These are phyloP conservation scores for Russula sp. DNA, from an alignment of 768 basidiomycete genomes.

Conservation along the genomic window DNA sequence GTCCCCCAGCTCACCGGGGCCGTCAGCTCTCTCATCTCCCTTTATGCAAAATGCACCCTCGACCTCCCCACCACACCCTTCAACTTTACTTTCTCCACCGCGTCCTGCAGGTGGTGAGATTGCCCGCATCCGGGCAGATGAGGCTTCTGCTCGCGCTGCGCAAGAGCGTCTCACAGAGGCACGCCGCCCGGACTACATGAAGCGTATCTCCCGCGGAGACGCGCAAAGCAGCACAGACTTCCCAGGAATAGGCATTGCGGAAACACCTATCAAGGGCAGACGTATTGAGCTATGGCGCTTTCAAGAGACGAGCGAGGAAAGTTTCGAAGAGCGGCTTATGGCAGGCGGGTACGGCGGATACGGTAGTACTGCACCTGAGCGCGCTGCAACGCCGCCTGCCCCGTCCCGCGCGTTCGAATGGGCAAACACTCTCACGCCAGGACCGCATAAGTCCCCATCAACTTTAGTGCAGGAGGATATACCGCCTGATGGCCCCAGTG, in stretches of 20 bases:
- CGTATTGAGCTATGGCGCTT: constrained; percentile 55
- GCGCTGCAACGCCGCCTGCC: constrained; percentile 23
- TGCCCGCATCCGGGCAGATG: constrained; percentile 49
- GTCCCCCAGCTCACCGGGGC: constrained; percentile 23
- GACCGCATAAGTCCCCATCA: constrained; percentile 32
- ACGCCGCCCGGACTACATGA: constrained; percentile 65
- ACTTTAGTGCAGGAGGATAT: constrained; percentile 25
- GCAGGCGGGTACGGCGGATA: constrained; percentile 76
- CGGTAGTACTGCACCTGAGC: constrained; percentile 30
- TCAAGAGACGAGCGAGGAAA: constrained; percentile 45
- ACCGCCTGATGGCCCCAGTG: constrained; percentile 18
- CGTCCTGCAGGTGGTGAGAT: constrained; percentile 44
- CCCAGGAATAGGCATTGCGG: constrained; percentile 49
- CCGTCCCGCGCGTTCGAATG: constrained; percentile 50
- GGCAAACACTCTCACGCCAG: constrained; percentile 37
- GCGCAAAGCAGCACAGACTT: constrained; percentile 34
- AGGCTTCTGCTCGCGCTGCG: constrained; percentile 42
- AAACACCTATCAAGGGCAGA: constrained; percentile 66
- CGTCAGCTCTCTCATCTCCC: constrained; percentile 28
- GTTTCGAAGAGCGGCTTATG: constrained; percentile 79
- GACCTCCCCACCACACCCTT: constrained; percentile 2
- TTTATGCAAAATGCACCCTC: constrained; percentile 26
- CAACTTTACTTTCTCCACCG: constrained; percentile 26
- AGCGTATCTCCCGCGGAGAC: constrained; percentile 32
- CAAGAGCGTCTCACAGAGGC: constrained; percentile 50